Evolutionary conservation across 2,329 filamentous ascomycete species (phyloP).

Genomic region (Coniochaeta hoffmannii): DNA sequence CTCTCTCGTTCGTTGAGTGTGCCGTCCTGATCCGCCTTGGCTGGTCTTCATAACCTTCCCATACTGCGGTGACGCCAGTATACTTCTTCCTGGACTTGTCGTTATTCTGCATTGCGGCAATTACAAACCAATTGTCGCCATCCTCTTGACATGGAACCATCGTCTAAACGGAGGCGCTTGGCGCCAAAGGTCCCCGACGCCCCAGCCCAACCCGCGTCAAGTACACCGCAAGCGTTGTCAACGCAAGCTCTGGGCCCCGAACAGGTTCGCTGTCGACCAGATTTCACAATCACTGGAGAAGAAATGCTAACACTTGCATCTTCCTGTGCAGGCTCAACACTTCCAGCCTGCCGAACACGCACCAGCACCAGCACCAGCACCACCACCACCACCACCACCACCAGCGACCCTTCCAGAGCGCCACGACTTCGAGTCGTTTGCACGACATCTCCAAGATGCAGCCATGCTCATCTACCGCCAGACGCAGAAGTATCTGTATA

Average conservation of each 20-base stretch:
- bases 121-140: not conserved
- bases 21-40: not conserved
- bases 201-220: slow-evolving; percentile 6
- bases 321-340: slow-evolving; percentile 11
- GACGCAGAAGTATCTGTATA: slow-evolving; percentile 50
- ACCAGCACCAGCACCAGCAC: too few relatives aligned
- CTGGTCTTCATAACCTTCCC: not conserved
- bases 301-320: not conserved
- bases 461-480: slow-evolving; percentile 60
- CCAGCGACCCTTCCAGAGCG: slow-evolving; percentile 26
- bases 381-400: too few relatives aligned
- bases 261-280: not conserved
- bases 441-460: slow-evolving; percentile 60
- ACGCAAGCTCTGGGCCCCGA: not conserved
- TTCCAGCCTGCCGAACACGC: slow-evolving; percentile 13
- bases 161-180: slow-evolving; percentile 18
- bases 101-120: not conserved
- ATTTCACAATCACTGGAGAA: not conserved
- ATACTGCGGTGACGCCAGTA: not conserved
- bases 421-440: slow-evolving; percentile 60
- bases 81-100: not conserved
- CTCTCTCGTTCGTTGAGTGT: not conserved
- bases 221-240: not conserved
- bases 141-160: slow-evolving; percentile 16
- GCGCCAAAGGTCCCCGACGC: slow-evolving; percentile 19